Base-by-base conservation (phyloP, 2,329 filamentous ascomycete species). In the Cladosporium cucumerinum region DNA sequence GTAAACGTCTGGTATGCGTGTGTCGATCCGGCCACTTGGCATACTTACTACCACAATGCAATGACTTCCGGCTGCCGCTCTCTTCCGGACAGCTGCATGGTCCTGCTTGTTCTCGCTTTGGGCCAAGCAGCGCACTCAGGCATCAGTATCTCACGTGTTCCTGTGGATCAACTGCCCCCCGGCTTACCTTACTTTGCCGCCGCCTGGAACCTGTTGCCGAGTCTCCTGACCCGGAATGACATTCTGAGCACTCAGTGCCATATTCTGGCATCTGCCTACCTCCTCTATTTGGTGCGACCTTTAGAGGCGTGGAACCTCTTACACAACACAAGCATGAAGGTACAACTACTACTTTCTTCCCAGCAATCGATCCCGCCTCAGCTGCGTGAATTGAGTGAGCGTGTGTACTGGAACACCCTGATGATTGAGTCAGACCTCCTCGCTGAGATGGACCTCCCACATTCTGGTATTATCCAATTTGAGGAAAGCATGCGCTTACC, bases 1-100 rank as follows among this genome's bases (percentile, higher is more conserved):
- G 91, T 93, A 66, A 94, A 94, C 69, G 84, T 93, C 3, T 94
- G 91, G 89, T 94, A 94, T 72, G 91, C 91, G 11, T 92, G 90
- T 70, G 90, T 95, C 36, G 93, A 93, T 73, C 91, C 91, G 0
- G 91, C 91, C 75, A 90, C 87, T 1, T 95, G 91, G 91, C 83
- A 85, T 49, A 87, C 84, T 66, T 89, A 92, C 74, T 93, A 93
- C 74, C 86, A 88, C 30, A 89, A 85, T 5, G 91, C 91, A 0
- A 82, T 93, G 7, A 89, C 89, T 2, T 89, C 89, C 69, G 88
- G 89, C 1, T 93, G 94, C 70, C 85, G 89, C 43, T 89, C 92
- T 70, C 91, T 91, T 0, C 87, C 90, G 0, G 91, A 94, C 72
- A 93, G 90, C 73, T 95, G 91, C 71, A 89, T 94, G 68, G 91